Conservation (phyloP, 805 yeast genomes). For the Starmerella vitae region DNA sequence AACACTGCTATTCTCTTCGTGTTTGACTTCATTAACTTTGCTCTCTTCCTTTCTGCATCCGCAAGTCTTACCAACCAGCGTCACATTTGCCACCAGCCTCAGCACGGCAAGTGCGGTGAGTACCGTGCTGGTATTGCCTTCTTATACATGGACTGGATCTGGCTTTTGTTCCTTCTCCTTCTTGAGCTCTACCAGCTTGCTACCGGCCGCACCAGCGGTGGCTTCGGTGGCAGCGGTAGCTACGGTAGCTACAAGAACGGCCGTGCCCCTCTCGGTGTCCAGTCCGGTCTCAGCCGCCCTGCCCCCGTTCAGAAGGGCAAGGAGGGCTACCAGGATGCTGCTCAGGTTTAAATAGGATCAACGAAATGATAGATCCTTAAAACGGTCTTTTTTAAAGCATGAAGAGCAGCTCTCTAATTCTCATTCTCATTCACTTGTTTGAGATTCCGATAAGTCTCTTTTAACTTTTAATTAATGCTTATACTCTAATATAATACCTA, state of each 20-base stretch:
- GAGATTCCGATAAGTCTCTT: too few species aligned
- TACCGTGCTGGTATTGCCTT: conserved; percentile 16
- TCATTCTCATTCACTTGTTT: too few species aligned
- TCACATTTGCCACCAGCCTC: conserved; percentile 9
- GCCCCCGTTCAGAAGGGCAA: not conserved
- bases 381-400: too few species aligned
- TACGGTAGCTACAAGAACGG: conserved; percentile 2
- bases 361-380: too few species aligned
- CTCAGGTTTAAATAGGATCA: not conserved
- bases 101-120: conserved; percentile 13
- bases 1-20: conserved; percentile 1
- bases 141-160: conserved; percentile 18
- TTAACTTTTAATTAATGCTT: too few species aligned
- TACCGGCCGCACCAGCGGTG: conserved; percentile 2
- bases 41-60: conserved; percentile 13
- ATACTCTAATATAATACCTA: too few species aligned
- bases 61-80: conserved; percentile 11
- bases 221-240: conserved; percentile 2
- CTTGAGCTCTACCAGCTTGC: conserved; percentile 11
- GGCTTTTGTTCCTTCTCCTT: conserved; percentile 9
- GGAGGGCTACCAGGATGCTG: not conserved
- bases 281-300: not conserved
- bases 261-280: conserved; percentile 2
- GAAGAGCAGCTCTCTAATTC: too few species aligned
- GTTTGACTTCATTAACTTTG: conserved; percentile 16